Evolutionary conservation across 2,329 filamentous ascomycete genomes (phyloP).

Genomic region (Trichophyton rubrum): DNA sequence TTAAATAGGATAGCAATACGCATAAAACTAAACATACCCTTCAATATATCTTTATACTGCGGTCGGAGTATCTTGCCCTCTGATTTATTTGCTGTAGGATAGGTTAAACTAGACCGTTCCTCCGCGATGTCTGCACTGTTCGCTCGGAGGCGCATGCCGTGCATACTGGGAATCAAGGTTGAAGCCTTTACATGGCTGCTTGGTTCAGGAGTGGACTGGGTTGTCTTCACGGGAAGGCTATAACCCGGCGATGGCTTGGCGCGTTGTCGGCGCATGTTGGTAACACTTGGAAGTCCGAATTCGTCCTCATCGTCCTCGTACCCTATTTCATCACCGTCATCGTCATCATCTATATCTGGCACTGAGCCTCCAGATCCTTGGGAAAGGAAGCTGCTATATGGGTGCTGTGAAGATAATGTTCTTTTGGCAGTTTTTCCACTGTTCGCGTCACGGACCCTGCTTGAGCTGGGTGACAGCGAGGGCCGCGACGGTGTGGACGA

Average conservation of each 20-base stretch:
- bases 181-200: conserved; percentile 7
- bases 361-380: conserved; percentile 76
- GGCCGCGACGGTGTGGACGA: conserved; percentile 61
- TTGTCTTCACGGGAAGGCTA: neutral
- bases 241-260: neutral
- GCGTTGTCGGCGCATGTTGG: conserved; percentile 68
- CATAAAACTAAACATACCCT: conserved; percentile 35
- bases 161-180: conserved; percentile 6
- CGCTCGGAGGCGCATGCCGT: conserved; percentile 47
- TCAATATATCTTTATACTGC: conserved; percentile 93
- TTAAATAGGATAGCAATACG: neutral
- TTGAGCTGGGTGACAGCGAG: conserved; percentile 38
- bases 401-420: conserved; percentile 45
- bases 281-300: conserved; percentile 84
- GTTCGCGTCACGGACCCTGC: conserved; percentile 37
- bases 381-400: conserved; percentile 69
- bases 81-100: conserved; percentile 75
- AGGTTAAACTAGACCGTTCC: conserved; percentile 68
- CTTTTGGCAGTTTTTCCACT: conserved; percentile 31
- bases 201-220: neutral
- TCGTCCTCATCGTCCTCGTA: conserved; percentile 88
- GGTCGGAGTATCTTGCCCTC: conserved; percentile 93
- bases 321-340: conserved; percentile 52
- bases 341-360: conserved; percentile 54
- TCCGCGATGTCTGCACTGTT: conserved; percentile 92